Conservation (phyloP, 345 rosid species). For the Sisymbrium altissimum region DNA sequence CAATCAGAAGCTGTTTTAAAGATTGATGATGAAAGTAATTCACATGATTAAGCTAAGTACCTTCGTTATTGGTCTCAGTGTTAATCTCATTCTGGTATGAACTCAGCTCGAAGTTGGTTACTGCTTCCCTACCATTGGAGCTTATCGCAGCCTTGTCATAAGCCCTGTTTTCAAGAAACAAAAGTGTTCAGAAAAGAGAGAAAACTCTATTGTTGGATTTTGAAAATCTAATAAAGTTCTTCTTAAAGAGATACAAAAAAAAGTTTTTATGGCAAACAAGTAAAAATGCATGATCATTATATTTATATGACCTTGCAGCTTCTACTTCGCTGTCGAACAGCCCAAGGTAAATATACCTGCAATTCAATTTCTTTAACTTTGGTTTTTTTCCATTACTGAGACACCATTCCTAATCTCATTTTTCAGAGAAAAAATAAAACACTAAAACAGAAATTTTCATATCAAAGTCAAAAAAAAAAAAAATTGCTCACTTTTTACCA, state of each 20-base stretch:
- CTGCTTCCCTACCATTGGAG: conserved; percentile 85
- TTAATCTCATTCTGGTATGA: conserved; percentile 61
- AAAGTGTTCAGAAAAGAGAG: conserved; percentile 43
- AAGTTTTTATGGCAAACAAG: background rate
- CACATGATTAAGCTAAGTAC: conserved; percentile 25
- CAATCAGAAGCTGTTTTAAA: conserved; percentile 12
- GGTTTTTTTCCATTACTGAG: conserved; percentile 2
- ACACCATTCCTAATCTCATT: conserved; percentile 19
- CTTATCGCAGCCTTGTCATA: conserved; percentile 95
- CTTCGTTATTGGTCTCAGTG: conserved; percentile 48
- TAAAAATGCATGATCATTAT: conserved; percentile 50
- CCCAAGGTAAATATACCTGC: conserved; percentile 99
- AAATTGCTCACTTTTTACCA: conserved; percentile 81
- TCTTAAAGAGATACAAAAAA: conserved; percentile 33
- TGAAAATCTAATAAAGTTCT: conserved; percentile 24
- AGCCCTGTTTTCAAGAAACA: conserved; percentile 74
- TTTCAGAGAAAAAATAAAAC: background rate
- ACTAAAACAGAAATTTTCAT: background rate
- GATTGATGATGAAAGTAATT: background rate
- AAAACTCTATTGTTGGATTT: background rate
- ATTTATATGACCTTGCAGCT: conserved; percentile 86
- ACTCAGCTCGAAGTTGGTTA: conserved; percentile 82
- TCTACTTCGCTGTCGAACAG: conserved; percentile 96
- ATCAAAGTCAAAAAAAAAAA: background rate
- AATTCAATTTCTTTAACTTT: conserved; percentile 46